phyloP scores from a whole-genome alignment of 2,329 filamentous ascomycete genomes.

The Fusarium setosum region DNA sequence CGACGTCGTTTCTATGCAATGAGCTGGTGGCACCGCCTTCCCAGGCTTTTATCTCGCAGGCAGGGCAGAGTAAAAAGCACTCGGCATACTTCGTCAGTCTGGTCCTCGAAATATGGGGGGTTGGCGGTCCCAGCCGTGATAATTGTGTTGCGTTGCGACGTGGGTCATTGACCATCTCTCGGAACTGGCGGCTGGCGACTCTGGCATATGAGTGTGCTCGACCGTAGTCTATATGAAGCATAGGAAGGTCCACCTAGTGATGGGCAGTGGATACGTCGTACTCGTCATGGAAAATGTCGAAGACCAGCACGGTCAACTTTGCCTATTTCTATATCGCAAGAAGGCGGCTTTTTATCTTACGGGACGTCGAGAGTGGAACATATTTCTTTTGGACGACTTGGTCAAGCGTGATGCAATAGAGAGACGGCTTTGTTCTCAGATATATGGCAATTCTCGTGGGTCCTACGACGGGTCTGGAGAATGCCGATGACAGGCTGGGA shows the following conservation, averaged over 20 bases:
- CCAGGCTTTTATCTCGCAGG: too few relatives aligned
- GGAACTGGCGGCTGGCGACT: background rate
- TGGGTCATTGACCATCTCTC: background rate
- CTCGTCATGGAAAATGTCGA: background rate
- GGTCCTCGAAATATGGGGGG: background rate
- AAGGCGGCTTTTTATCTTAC: background rate
- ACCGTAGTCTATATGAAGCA: conserved; percentile 1
- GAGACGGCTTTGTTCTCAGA: background rate
- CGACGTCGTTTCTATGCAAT: too few relatives aligned
- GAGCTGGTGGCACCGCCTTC: too few relatives aligned
- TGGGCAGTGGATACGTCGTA: background rate
- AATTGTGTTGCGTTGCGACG: background rate
- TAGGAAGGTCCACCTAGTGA: background rate
- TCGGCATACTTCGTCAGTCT: too few relatives aligned
- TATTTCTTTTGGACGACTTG: background rate
- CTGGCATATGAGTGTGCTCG: background rate
- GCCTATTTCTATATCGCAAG: background rate
- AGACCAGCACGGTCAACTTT: background rate
- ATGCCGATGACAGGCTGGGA: background rate
- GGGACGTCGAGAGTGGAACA: background rate
- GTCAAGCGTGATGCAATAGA: background rate
- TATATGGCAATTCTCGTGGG: background rate
- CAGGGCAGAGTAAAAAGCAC: too few relatives aligned
- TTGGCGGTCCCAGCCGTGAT: conserved; percentile 1
- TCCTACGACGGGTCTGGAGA: background rate